Base-by-base conservation (phyloP, 306 rosid species). In the Lablab purpureus region DNA sequence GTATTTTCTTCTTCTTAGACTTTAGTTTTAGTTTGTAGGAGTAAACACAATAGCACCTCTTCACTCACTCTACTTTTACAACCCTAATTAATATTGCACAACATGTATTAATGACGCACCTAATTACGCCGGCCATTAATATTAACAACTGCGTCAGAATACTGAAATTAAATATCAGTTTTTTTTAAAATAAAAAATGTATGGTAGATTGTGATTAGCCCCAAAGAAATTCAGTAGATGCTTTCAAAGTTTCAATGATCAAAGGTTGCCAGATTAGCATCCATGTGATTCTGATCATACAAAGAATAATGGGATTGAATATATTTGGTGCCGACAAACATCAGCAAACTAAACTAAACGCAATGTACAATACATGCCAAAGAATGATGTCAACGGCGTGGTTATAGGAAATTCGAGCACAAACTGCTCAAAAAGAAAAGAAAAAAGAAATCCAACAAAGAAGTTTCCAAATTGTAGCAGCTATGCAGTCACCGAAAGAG, bases 391-490 rank as follows among this genome's bases (percentile, higher is more conserved):
- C 85, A 51, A 80, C 59, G 52, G 32, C 5, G 18, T 49, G 66
- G 67, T 58, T 65, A 65, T 82, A 58, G 32, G 56, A 80, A 54
- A 71, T 49, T 81, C 28, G 80, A 80, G 50, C 25, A 66, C 27
- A 75, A 56, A 71, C 74, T 41, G 54, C 78, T 85, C 78, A 2
- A 10, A 56, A 25, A 23, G 75, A 22, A 36, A 80, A 14, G 0
- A 2, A 59, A 55, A 41, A 77, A 10, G 15, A 43, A 50, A 65
- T 77, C 68, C 80, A 85, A 47, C 46, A 73, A 51, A 76, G 60
- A 87, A 83, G 69, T 82, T 75, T 70, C 83, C 86, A 75, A 81
- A 45, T 45, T 79, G 76, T 30, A 59, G 76, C 82, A 78, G 70
- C 84, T 65, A 81, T 68, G 68, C 23, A 49, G 17, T 70, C 67